phyloP scores from a whole-genome alignment of 352 stramenopile genomes.

The Globisporangium spinosum region DNA sequence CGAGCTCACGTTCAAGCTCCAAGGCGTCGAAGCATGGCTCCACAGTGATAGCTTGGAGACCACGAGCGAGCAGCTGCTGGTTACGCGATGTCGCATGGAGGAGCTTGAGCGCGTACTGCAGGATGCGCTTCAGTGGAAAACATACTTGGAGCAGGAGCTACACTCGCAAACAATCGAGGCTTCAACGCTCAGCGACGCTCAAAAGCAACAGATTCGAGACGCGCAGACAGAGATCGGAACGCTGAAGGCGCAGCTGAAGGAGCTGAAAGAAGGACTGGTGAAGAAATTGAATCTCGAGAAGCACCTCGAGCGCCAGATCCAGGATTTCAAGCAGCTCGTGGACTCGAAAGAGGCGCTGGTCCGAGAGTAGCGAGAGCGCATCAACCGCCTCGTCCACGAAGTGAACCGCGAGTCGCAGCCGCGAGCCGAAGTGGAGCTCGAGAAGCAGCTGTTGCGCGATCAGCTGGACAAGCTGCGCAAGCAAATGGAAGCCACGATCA shows the following conservation, averaged over 20 bases:
- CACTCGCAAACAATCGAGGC: conserved; percentile 8
- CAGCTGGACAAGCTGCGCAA: conserved; percentile 41
- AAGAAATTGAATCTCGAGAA: conserved; percentile 33
- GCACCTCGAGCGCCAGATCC: conserved; percentile 35
- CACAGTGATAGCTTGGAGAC: conserved; percentile 44
- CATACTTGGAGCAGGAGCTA: conserved; percentile 40
- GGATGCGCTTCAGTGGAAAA: conserved; percentile 52
- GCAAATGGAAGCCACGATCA: conserved; percentile 33
- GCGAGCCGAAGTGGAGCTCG: conserved; percentile 43
- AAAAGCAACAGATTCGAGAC: conserved; percentile 13
- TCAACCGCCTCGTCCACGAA: conserved; percentile 48
- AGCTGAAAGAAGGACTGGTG: conserved; percentile 39
- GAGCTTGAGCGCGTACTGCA: conserved; percentile 57
- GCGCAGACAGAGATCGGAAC: conserved; percentile 29
- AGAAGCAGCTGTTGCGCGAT: conserved; percentile 37
- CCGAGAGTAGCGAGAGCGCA: conserved; percentile 52
- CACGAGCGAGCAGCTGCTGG: conserved; percentile 41
- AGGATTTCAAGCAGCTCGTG: conserved; percentile 34
- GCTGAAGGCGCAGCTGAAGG: conserved; percentile 39
- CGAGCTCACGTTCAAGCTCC: conserved; percentile 67
- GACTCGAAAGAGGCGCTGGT: conserved; percentile 31
- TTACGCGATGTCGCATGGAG: conserved; percentile 47
- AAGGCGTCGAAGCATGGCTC: conserved; percentile 49
- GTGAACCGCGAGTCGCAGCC: conserved; percentile 44
- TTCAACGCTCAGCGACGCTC: not conserved